Base-by-base conservation (phyloP, 1,284 basidiomycete species). In the Apiotrichum sp. region DNA sequence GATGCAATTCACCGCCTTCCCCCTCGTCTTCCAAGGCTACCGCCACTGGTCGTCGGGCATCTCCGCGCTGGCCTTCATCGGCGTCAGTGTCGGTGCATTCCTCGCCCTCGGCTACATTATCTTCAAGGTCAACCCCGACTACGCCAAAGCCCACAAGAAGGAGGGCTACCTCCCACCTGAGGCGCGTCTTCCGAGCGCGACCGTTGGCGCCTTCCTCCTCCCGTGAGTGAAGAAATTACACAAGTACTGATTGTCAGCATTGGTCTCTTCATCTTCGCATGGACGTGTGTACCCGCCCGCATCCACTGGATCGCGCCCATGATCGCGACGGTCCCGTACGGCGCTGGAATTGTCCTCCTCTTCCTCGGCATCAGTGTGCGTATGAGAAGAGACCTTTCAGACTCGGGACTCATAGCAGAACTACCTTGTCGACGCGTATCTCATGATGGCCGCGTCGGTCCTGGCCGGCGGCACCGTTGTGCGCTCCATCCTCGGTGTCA, bases 401-500 rank as follows among this genome's bases (percentile, higher is more conserved):
- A 7, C 33, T 3, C 50, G 22, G 16, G 22, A 31, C 22, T 31
- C 33, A 0, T 6, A 3, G 2, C 39, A 49, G 16, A 57, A 52
- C 38, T 87, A 86, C 74, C 76, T 86, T 50, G 84, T 86, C 79
- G 84, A 84, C 62, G 75, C 81, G 3, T 86, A 85, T 68, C 76
- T 68, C 13, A 50, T 57, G 53, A 59, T 67, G 56, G 42, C 57
- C 9, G 84, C 85, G 0, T 83, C 82, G 53, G 84, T 84, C 9
- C 78, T 86, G 36, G 84, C 86, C 0, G 82, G 84, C 35, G 85
- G 84, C 13, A 82, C 86, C 22, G 80, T 88, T 39, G 66, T 85
- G 22, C 82, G 86, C 45, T 85, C 82, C 2, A 74, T 80, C 3
- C 80, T 84, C 54, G 86, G 84, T 13, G 82, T 61, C 41, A 47